Percentiles rank a stretch among this genome's conserved stretches.
Evolutionary conservation across 108 stramenopile species (phyloP).

Genomic region (Cyclotella baltica): DNA sequence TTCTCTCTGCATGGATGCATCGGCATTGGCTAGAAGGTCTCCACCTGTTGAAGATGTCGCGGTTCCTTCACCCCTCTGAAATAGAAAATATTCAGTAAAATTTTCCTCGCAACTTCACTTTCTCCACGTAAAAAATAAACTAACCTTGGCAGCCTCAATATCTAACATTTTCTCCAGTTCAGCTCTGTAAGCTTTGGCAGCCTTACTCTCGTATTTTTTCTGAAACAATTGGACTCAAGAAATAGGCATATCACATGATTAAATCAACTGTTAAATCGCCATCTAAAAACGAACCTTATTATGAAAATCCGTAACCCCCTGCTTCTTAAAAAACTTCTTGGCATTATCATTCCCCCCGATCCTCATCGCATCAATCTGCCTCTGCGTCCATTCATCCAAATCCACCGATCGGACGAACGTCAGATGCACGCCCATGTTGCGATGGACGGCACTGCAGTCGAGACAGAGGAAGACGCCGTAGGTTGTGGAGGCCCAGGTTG

Average conservation of each 20-base stretch:
- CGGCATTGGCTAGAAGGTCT: conserved; percentile 66
- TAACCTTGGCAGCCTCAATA: conserved; percentile 66
- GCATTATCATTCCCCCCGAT: conserved; percentile 92
- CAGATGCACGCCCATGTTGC: conserved; percentile 90
- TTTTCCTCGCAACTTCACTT: background rate
- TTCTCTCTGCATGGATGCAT: conserved; percentile 60
- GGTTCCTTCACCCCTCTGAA: conserved; percentile 65
- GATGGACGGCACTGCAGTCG: conserved; percentile 93
- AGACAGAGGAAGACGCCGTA: conserved; percentile 94
- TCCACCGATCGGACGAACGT: conserved; percentile 92
- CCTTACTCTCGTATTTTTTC: conserved; percentile 88
- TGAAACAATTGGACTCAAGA: conserved; percentile 10
- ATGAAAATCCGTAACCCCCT: conserved; percentile 83
- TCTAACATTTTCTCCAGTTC: conserved; percentile 79
- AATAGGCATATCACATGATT: background rate
- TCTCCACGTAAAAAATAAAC: background rate
- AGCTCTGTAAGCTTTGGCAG: conserved; percentile 75
- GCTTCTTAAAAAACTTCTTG: conserved; percentile 80
- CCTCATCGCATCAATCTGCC: conserved; percentile 92
- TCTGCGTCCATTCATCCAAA: conserved; percentile 94
- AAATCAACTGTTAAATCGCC: background rate
- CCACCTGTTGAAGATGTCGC: conserved; percentile 24
- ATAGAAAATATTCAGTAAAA: background rate
- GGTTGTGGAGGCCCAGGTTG: conserved; percentile 94
- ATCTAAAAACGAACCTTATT: conserved; percentile 46